A percentile compares a stretch with the other conserved stretches of the same genome.
Conservation (phyloP, 2,329 filamentous ascomycete species). For the Xylariaceae sp. region DNA sequence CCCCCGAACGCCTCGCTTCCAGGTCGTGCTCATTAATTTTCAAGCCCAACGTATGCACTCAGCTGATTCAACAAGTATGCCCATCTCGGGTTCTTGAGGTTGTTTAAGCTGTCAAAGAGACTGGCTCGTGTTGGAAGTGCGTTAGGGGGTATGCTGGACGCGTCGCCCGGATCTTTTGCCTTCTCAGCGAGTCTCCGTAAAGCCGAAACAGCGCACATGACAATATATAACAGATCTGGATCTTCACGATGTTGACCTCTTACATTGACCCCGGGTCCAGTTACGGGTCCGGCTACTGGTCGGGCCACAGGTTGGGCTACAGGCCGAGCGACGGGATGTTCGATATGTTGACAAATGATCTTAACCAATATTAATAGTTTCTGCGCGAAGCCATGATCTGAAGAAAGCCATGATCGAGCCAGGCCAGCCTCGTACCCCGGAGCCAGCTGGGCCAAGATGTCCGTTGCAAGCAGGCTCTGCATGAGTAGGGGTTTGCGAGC, state of each 20-base stretch:
- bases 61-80: conserved; percentile 64
- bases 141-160: conserved; percentile 52
- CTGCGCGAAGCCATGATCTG: conserved; percentile 76
- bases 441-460: conserved; percentile 75
- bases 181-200: conserved; percentile 68
- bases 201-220: conserved; percentile 63
- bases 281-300: conserved; percentile 35
- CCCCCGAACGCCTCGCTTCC: conserved; percentile 25
- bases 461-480: conserved; percentile 85
- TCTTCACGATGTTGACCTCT: conserved; percentile 41
- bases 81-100: conserved; percentile 55
- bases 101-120: conserved; percentile 62
- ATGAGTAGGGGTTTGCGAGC: conserved; percentile 83
- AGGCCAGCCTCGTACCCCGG: conserved; percentile 68
- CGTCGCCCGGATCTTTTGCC: conserved; percentile 53
- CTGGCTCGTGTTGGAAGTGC: conserved; percentile 64
- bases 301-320: conserved; percentile 38
- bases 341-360: conserved; percentile 62
- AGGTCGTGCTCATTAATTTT: conserved; percentile 26
- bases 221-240: conserved; percentile 57
- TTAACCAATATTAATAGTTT: conserved; percentile 74
- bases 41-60: conserved; percentile 54
- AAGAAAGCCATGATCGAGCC: conserved; percentile 75
- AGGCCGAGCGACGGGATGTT: conserved; percentile 42
- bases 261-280: conserved; percentile 35